phyloP scores from a whole-genome alignment of 2,329 filamentous ascomycete species.

The Aureobasidium sp. region DNA sequence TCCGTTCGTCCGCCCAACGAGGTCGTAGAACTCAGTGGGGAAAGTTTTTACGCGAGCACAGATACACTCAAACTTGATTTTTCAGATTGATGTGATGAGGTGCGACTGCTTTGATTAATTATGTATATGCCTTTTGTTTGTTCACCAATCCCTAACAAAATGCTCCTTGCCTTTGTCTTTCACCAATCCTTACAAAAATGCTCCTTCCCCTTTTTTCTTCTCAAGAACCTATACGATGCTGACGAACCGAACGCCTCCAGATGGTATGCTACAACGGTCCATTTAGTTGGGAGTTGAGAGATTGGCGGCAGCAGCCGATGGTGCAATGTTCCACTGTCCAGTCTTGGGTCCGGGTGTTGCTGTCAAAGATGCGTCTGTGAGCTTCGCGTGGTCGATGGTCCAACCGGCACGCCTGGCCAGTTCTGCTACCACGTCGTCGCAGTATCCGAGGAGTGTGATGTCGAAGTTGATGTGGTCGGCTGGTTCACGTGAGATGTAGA shows the following conservation, averaged over 20 bases:
- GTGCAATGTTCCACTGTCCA: slow-evolving; percentile 1
- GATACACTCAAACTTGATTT: no score
- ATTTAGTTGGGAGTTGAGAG: neutral
- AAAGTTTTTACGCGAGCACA: no score
- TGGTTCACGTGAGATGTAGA: slow-evolving; percentile 42
- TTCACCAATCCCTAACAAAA: no score
- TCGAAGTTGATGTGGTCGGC: slow-evolving; percentile 90
- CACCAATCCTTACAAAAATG: no score
- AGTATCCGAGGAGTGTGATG: slow-evolving; percentile 91
- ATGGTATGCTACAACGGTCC: neutral
- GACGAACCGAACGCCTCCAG: neutral
- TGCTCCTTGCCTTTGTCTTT: no score
- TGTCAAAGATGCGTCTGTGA: neutral
- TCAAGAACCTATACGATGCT: no score
- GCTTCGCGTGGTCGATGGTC: slow-evolving; percentile 42
- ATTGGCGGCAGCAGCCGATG: neutral
- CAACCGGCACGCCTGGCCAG: slow-evolving; percentile 74
- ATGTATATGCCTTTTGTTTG: no score
- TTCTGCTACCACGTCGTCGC: slow-evolving; percentile 82
- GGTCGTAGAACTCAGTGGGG: no score
- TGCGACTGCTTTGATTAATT: no score
- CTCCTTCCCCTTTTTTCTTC: no score
- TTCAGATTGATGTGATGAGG: no score
- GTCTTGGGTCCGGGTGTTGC: neutral
- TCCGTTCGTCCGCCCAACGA: no score